Percentiles rank a stretch among this genome's conserved stretches.
Conservation (phyloP, 345 rosid species). For the Excoecaria cochinchinensis region DNA sequence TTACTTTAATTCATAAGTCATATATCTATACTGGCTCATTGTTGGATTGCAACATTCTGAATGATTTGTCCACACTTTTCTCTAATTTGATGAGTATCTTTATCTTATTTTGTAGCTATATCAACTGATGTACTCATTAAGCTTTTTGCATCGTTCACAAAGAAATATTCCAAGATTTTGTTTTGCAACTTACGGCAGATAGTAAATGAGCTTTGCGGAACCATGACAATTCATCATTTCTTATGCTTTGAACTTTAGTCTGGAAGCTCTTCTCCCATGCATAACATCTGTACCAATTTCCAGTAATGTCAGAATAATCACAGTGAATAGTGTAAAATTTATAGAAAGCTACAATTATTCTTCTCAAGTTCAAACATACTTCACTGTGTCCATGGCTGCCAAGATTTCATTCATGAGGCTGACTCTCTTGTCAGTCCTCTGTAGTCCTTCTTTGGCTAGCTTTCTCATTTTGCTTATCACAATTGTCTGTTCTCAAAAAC, state of each 20-base stretch:
- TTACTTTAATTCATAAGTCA: not conserved
- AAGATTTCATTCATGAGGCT: constrained; percentile 38
- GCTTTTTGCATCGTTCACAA: not conserved
- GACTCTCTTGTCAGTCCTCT: constrained; percentile 37
- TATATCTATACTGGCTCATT: not conserved
- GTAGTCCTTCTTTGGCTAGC: constrained; percentile 35
- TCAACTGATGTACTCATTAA: not conserved
- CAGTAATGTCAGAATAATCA: not conserved
- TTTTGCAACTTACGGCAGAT: constrained; percentile 26
- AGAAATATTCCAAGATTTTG: not conserved
- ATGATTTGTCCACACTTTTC: not conserved
- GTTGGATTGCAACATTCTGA: not conserved
- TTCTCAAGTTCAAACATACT: constrained; percentile 23
- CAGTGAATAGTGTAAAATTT: not conserved
- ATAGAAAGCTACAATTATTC: not conserved
- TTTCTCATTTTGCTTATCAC: constrained; percentile 31
- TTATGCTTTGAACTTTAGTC: constrained; percentile 29
- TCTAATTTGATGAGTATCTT: not conserved
- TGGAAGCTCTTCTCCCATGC: constrained; percentile 43
- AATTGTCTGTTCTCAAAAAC: constrained; percentile 24
- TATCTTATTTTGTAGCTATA: not conserved
- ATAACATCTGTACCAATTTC: constrained; percentile 28
- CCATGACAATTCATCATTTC: constrained; percentile 35
- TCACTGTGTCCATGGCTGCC: constrained; percentile 35
- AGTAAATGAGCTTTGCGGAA: constrained; percentile 30